A percentile compares a stretch with the other conserved stretches of the same genome.
Evolutionary conservation across 495 filamentous ascomycete species (phyloP).

Genomic region (Trichoderma asperelloides): DNA sequence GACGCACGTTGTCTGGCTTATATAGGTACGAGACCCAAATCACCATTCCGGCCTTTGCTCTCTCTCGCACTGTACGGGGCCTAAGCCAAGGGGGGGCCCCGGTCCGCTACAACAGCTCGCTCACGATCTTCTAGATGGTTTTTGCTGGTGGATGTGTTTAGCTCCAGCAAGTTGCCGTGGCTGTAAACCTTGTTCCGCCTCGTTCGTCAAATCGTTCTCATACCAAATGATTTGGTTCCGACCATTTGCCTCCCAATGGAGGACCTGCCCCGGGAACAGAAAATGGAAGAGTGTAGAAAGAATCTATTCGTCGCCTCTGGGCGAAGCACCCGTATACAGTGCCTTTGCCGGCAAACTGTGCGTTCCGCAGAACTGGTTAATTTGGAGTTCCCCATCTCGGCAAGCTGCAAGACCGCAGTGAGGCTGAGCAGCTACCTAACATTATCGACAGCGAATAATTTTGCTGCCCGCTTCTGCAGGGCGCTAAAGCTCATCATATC

Average conservation of each 20-base stretch:
- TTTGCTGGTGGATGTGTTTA: not conserved
- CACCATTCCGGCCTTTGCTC: not conserved
- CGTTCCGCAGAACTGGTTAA: not conserved
- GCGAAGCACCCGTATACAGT: not conserved
- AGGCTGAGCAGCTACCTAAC: not conserved
- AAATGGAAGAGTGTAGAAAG: not conserved
- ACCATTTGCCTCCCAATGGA: not conserved
- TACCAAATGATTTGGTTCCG: not conserved
- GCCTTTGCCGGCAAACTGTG: not conserved
- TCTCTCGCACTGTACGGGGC: not conserved
- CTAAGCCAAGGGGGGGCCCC: not conserved
- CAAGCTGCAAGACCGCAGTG: not conserved
- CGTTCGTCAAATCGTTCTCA: not conserved
- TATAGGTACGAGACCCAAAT: not conserved
- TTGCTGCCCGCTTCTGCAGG: not conserved
- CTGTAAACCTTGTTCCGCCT: not conserved
- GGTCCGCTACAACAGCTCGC: not conserved
- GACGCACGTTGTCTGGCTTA: not conserved
- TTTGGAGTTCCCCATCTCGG: not conserved
- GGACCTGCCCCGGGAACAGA: not conserved
- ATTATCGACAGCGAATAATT: not conserved
- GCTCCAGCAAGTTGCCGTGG: not conserved
- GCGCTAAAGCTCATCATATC: not conserved
- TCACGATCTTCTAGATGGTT: not conserved
- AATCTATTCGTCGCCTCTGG: not conserved